These are phyloP conservation scores for Kwoniella sp. DNA, from an alignment of 768 basidiomycete species.

Conservation along the genomic window DNA sequence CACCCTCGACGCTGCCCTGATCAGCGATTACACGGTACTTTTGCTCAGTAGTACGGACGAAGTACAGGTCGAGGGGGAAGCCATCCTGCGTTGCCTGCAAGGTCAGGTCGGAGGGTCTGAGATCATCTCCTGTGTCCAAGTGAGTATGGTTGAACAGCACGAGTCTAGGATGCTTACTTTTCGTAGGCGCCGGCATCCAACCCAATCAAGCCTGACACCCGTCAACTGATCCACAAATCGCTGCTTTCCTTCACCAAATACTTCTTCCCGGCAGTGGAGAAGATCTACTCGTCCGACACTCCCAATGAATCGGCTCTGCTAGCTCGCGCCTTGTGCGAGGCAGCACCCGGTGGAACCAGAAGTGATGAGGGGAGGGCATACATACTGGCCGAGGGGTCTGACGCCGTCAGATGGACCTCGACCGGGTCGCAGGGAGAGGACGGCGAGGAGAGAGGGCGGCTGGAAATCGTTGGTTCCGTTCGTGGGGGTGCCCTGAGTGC, in stretches of 20 bases:
- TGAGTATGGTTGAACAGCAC: constrained; percentile 43
- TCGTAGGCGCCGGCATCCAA: constrained; percentile 32
- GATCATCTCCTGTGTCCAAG: constrained; percentile 68
- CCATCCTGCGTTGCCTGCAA: constrained; percentile 77
- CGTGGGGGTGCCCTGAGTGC: constrained; percentile 74
- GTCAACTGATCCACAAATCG: constrained; percentile 70
- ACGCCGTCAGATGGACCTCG: constrained; percentile 55
- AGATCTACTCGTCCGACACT: constrained; percentile 64
- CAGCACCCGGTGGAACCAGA: constrained; percentile 68
- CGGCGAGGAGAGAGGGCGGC: constrained; percentile 56
- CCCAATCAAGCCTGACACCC: constrained; percentile 56
- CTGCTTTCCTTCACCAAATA: constrained; percentile 90
- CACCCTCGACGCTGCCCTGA: constrained; percentile 77
- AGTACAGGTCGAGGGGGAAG: constrained; percentile 81
- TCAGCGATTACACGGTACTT: constrained; percentile 84
- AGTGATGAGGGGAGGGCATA: constrained; percentile 80
- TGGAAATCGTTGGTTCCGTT: constrained; percentile 77
- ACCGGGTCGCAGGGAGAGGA: constrained; percentile 20
- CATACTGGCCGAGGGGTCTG: constrained; percentile 63
- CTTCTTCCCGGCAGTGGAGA: constrained; percentile 77
- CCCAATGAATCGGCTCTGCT: constrained; percentile 49
- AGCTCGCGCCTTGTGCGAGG: constrained; percentile 74
- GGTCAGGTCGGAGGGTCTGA: constrained; percentile 78
- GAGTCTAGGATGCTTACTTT: not conserved
- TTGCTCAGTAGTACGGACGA: constrained; percentile 75